Evolutionary conservation across 306 rosid genomes (phyloP).

Genomic region (Cucumis cinereus): DNA sequence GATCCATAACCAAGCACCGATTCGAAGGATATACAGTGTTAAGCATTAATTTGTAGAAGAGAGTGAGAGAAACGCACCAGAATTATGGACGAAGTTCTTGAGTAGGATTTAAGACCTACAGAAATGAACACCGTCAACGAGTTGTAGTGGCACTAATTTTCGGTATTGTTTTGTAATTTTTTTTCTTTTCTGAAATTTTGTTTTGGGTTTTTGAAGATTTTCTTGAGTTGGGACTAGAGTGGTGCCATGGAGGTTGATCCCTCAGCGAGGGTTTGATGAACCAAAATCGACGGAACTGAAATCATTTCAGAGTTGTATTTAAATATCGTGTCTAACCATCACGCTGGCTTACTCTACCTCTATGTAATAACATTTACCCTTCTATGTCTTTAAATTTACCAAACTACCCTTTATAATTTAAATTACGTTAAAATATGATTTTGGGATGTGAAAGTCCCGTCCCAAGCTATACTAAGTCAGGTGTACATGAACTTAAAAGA

Average conservation of each 20-base stretch:
- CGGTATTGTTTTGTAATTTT: background rate
- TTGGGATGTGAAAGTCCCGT: too few species aligned
- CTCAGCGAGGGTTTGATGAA: constrained; percentile 13
- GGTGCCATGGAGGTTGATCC: constrained; percentile 1
- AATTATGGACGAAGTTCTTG: background rate
- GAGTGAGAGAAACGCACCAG: constrained; percentile 9
- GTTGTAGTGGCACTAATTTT: background rate
- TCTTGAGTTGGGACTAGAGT: constrained; percentile 2
- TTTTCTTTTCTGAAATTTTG: background rate
- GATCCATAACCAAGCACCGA: background rate
- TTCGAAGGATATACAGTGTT: background rate
- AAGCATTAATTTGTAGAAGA: background rate
- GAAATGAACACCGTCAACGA: background rate
- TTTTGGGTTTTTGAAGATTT: background rate
- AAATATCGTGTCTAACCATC: background rate
- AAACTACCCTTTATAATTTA: background rate
- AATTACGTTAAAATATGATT: too few species aligned
- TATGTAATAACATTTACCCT: background rate
- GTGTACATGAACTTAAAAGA: too few species aligned
- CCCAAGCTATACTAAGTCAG: too few species aligned
- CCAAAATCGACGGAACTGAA: constrained; percentile 24
- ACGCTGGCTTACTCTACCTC: background rate
- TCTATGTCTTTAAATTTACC: background rate
- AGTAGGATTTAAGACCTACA: background rate
- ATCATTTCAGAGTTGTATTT: constrained; percentile 14